These are phyloP conservation scores for Echinochloa phyllopogon DNA, from an alignment of 176 grass and related monocot genomes.

Conservation along the genomic window DNA sequence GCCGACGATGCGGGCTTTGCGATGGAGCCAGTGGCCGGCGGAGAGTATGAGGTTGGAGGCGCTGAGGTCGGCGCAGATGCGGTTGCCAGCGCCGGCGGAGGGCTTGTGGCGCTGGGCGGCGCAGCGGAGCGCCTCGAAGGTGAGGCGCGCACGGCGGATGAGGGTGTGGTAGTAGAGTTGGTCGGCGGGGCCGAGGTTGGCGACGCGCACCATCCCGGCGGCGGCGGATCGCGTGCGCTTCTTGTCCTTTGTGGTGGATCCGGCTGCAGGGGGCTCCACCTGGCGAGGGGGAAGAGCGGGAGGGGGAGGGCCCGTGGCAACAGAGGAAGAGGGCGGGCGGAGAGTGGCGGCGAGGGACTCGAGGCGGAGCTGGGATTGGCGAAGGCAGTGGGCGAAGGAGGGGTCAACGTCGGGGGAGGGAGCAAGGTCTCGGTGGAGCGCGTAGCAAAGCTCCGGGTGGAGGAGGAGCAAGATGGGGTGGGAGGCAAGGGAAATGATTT, in stretches of 20 bases:
- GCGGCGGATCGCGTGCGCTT: conserved; percentile 57
- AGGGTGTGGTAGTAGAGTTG: conserved; percentile 47
- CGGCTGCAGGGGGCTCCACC: background rate
- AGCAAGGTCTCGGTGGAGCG: conserved; percentile 22
- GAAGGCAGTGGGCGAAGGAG: conserved; percentile 24
- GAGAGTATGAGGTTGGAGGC: conserved; percentile 62
- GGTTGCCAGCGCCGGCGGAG: conserved; percentile 29
- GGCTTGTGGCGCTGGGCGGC: conserved; percentile 40
- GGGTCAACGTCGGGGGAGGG: conserved; percentile 44
- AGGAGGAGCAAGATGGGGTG: no score
- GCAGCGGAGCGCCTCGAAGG: conserved; percentile 72
- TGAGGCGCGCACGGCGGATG: conserved; percentile 74
- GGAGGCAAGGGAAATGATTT: no score
- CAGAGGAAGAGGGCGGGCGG: background rate
- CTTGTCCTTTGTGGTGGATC: conserved; percentile 47
- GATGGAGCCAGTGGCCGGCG: conserved; percentile 58
- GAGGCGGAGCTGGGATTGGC: conserved; percentile 35
- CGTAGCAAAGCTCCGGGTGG: conserved; percentile 33
- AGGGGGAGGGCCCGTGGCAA: no score
- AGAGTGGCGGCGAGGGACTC: background rate
- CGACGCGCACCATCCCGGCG: conserved; percentile 69
- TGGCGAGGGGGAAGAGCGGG: background rate
- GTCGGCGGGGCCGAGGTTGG: conserved; percentile 30
- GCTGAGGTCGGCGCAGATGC: conserved; percentile 68
- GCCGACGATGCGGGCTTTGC: conserved; percentile 65